phyloP scores from a whole-genome alignment of 306 rosid species.

The Pachyrhizus erosus region DNA sequence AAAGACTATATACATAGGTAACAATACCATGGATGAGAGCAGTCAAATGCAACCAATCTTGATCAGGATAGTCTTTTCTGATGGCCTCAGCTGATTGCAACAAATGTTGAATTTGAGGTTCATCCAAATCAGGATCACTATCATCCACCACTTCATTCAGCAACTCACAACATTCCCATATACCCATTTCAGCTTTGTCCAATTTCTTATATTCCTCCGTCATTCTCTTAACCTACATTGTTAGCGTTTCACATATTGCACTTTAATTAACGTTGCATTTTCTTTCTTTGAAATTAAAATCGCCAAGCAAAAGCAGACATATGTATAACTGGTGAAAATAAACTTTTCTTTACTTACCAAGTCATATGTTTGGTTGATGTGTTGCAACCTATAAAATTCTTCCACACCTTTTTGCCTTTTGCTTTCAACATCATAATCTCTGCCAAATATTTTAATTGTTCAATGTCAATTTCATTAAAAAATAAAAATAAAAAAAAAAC shows the following conservation, averaged over 20 bases:
- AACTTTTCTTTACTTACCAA: slow-evolving; percentile 43
- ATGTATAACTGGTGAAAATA: not conserved
- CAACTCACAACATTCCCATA: slow-evolving; percentile 56
- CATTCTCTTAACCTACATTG: slow-evolving; percentile 47
- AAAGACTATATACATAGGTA: too few relatives aligned
- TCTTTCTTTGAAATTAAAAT: not conserved
- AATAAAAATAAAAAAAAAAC: too few relatives aligned
- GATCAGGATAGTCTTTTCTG: slow-evolving; percentile 46
- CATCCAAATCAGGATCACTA: slow-evolving; percentile 47
- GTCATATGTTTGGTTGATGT: slow-evolving; percentile 49
- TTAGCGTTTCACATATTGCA: not conserved
- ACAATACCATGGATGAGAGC: slow-evolving; percentile 47
- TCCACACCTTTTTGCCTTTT: slow-evolving; percentile 48
- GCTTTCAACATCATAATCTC: slow-evolving; percentile 43
- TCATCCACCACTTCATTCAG: slow-evolving; percentile 53
- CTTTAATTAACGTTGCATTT: too few relatives aligned
- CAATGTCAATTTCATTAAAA: too few relatives aligned
- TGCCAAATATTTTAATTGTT: not conserved
- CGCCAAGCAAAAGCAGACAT: not conserved
- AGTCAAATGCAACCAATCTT: slow-evolving; percentile 53
- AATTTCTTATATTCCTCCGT: slow-evolving; percentile 49
- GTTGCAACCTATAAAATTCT: slow-evolving; percentile 47
- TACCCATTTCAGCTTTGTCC: slow-evolving; percentile 50
- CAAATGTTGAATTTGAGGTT: slow-evolving; percentile 49
- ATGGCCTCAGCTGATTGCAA: slow-evolving; percentile 46